Conservation (phyloP, 1,139 yeast genomes). For the Yamadazyma dendronema region DNA sequence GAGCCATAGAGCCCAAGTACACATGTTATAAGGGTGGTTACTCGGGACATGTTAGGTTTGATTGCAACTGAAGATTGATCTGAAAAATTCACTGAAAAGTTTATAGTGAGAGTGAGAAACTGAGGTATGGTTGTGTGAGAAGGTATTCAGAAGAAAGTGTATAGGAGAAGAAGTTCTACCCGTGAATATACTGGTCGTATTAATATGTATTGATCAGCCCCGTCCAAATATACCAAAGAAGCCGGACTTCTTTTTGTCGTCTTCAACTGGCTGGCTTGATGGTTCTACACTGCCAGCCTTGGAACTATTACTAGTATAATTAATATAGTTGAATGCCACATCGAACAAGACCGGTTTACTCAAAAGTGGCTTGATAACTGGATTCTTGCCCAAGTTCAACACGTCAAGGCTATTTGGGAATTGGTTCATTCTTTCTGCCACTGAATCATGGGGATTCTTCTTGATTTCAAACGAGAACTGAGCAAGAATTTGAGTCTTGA, state of each 20-base stretch:
- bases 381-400: conserved; percentile 44
- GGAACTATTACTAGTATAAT: conserved; percentile 29
- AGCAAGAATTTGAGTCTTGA: conserved; percentile 50
- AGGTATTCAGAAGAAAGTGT: too few relatives aligned
- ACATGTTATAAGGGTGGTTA: conserved; percentile 47
- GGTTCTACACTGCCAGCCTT: conserved; percentile 14
- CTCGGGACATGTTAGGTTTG: too few relatives aligned
- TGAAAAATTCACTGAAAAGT: too few relatives aligned
- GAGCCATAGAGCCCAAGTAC: conserved; percentile 78
- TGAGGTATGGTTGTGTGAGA: too few relatives aligned
- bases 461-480: conserved; percentile 32
- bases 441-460: conserved; percentile 19
- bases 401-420: conserved; percentile 43
- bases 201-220: too few relatives aligned
- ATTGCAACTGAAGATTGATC: too few relatives aligned
- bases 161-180: too few relatives aligned
- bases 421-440: conserved; percentile 51
- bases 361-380: conserved; percentile 53
- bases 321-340: conserved; percentile 78
- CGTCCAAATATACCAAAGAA: conserved; percentile 46
- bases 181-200: too few relatives aligned
- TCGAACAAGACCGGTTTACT: conserved; percentile 90
- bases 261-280: conserved; percentile 8
- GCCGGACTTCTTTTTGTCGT: conserved; percentile 32
- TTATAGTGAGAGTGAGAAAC: too few relatives aligned